Evolutionary conservation across 1,139 yeast species (phyloP), one percentile per base, ranked within the genome.

Genomic region (Protomyces lactucae-debilis): DNA sequence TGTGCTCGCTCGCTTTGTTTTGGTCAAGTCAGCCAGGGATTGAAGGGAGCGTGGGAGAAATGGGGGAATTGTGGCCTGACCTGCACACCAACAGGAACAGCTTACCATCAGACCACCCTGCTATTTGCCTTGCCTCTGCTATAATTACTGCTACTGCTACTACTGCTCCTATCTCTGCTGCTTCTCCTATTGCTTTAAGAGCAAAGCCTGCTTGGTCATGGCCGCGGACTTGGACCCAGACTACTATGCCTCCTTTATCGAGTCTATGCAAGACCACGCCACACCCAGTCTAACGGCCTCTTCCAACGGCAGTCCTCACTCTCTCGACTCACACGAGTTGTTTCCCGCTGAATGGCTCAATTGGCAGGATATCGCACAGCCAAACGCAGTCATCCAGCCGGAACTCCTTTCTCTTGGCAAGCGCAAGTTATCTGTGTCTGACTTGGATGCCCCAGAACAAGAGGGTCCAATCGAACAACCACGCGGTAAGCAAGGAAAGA

Each of bases 401-500:
- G 48, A 18, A 43, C 48, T 43, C 14, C 48, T 43, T 1, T 43
- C 48, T 18, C 48, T 43, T 21, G 48, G 48, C 21, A 43, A 43
- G 48, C 48, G 48, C 8, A 43, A 43, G 23, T 43, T 43, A 23
- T 43, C 48, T 16, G 21, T 21, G 6, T 43, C 48, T 10, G 48
- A 43, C 18, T 1, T 43, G 63, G 79, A 78, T 9, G 21, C 14
- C 53, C 1, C n/a, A 10, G 40, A 28, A 9, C 14, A 35, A 39
- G 39, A 28, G 55, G 32, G 18, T 39, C 25, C 8, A 16, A 2
- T 8, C n/a, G 35, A 46, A 46, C 52, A 46, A 10, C 48, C 48
- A 16, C 48, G 23, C 25, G 56, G 63, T 14, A 56, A 61, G 35
- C 64, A 56, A 52, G 54, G 85, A 69, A 82, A 83, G 71, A 80